These are phyloP conservation scores for Sugiyamaella marilandica DNA, from an alignment of 805 yeast genomes.

Conservation along the genomic window DNA sequence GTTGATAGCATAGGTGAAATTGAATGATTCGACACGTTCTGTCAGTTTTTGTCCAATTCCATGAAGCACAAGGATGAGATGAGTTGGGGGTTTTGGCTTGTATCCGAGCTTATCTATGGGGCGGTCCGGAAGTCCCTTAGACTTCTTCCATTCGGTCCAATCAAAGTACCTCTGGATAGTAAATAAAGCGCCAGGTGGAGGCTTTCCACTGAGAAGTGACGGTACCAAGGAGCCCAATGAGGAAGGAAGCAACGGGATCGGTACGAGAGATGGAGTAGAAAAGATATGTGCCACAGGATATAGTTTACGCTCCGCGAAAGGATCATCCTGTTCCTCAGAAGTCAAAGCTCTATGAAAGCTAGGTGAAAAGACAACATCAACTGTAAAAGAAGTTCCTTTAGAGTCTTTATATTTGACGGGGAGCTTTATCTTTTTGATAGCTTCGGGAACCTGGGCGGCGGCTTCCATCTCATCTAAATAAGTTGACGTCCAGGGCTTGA, in stretches of 20 bases:
- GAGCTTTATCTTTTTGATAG: conserved; percentile 22
- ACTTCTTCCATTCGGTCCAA: conserved; percentile 30
- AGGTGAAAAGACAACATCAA: conserved; percentile 29
- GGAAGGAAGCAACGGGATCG: conserved; percentile 15
- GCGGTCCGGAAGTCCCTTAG: conserved; percentile 26
- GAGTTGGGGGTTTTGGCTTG: conserved; percentile 42
- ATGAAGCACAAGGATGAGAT: conserved; percentile 77
- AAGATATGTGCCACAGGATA: conserved; percentile 21
- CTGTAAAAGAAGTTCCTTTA: conserved; percentile 12
- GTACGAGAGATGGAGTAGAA: conserved; percentile 5
- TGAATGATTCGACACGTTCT: conserved; percentile 69
- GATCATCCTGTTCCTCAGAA: conserved; percentile 4
- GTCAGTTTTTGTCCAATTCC: conserved; percentile 94
- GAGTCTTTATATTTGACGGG: conserved; percentile 21
- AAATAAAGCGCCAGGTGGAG: conserved; percentile 21
- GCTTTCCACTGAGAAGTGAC: conserved; percentile 19
- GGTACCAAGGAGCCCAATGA: conserved; percentile 14
- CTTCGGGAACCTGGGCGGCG: conserved; percentile 26
- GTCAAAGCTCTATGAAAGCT: conserved; percentile 19
- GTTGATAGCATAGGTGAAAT: conserved; percentile 69
- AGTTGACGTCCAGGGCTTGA: conserved; percentile 27
- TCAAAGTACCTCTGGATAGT: conserved; percentile 29
- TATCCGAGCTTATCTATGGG: conserved; percentile 25
- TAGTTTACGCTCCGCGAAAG: background rate
- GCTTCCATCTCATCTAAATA: conserved; percentile 26